phyloP scores from a whole-genome alignment of 176 grass and related monocot genomes.

The Triticum dicoccoides region DNA sequence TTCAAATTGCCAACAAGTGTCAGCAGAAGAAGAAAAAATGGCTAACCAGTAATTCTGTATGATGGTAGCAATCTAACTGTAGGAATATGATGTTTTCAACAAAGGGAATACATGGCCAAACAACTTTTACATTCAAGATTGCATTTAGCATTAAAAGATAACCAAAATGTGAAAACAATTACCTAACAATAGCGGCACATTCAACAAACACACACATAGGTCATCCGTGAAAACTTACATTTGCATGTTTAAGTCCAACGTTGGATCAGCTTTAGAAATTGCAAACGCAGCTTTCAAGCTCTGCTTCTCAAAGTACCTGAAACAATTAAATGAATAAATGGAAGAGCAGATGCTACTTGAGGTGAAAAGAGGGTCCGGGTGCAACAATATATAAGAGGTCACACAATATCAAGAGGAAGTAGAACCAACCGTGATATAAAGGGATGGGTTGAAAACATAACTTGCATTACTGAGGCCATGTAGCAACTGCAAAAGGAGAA shows the following conservation, averaged over 20 bases:
- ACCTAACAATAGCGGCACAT: neutral
- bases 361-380: neutral
- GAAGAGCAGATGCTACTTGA: neutral
- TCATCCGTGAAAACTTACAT: conserved; percentile 58
- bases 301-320: conserved; percentile 84
- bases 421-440: conserved; percentile 72
- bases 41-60: neutral
- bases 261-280: conserved; percentile 74
- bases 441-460: conserved; percentile 77
- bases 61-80: neutral
- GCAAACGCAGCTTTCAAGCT: conserved; percentile 85
- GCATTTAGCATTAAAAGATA: conserved; percentile 24
- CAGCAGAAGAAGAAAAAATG: neutral
- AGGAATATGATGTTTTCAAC: conserved; percentile 9
- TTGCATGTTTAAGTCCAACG: conserved; percentile 88
- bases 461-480: conserved; percentile 98
- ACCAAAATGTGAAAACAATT: neutral
- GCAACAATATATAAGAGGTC: conserved; percentile 10
- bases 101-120: neutral
- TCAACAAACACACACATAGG: neutral
- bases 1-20: neutral
- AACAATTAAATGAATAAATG: conserved; percentile 12
- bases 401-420: neutral
- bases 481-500: conserved; percentile 59
- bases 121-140: neutral